Base-by-base conservation (phyloP, 257 asterid species). In the Solanum clarkiae region DNA sequence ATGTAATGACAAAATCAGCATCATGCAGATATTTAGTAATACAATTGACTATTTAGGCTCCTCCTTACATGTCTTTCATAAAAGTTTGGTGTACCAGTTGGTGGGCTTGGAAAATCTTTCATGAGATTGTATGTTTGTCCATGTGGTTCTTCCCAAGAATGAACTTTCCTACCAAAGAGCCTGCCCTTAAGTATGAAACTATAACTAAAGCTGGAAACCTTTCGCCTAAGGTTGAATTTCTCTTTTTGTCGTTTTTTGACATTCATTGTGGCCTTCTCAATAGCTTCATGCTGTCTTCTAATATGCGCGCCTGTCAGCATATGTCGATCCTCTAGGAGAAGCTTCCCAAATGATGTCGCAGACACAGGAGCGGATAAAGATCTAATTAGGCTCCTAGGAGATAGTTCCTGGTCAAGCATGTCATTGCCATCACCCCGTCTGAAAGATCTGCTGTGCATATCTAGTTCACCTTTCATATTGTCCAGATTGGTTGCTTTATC, bases 331-430 rank as follows among this genome's bases (percentile, higher is more conserved):
- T 97, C 98, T 55, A 95, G 91, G 69, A 97, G 98, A 75, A 97
- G 98, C 90, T 93, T 95, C 80, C 98, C 98, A 51, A 97, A 95
- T 42, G 98, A 93, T 20, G 94, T 89, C 83, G 93, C 97, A 29
- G 98, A 90, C 81, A 97, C 92, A 45, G 99, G 99, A 44, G 99
- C 97, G 2, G 99, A 97, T 92, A 95, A 85, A 85, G 98, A 97
- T 86, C 99, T 91, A 80, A 91, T 80, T 62, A 97, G 97, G 87
- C 91, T 92, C 92, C 93, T 89, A 80, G 98, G 97, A 36, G 97
- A 93, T 84, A 77, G 84, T 63, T 91, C 95, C 82, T 84, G 86
- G 29, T 88, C 92, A 86, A 86, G 89, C 84, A 89, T 87, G 84
- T 81, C 89, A 80, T 88, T 93, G 84, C 88, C 93, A 65, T 90